Evolutionary conservation across 192 early-diverging fungal genomes (phyloP).

Genomic region (Funneliformis mosseae): DNA sequence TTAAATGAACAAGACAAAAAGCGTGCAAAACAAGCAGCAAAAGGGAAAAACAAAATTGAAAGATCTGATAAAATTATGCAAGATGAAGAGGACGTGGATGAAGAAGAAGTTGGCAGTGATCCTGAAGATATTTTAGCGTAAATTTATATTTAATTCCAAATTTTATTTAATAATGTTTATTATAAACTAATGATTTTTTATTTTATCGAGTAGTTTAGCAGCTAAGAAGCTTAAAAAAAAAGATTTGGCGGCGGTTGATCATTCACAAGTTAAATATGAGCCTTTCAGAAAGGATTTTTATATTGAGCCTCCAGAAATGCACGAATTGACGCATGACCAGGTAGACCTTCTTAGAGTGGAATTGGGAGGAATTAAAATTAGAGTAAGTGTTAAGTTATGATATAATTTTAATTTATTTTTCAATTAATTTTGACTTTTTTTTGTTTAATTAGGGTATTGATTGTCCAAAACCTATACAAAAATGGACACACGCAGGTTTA

Average conservation of each 20-base stretch:
- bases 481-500: constrained; percentile 97
- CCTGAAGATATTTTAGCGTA: constrained; percentile 72
- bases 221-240: constrained; percentile 90
- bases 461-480: constrained; percentile 91
- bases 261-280: constrained; percentile 83
- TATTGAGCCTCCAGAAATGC: constrained; percentile 91
- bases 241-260: constrained; percentile 86
- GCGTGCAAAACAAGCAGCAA: constrained; percentile 38
- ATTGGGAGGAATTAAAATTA: constrained; percentile 91
- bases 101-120: constrained; percentile 57
- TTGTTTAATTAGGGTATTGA: constrained; percentile 57
- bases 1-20: constrained; percentile 64
- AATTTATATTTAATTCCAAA: constrained; percentile 17
- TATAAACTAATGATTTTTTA: constrained; percentile 1
- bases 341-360: constrained; percentile 84
- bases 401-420: neutral
- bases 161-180: neutral
- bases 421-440: neutral
- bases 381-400: constrained; percentile 36
- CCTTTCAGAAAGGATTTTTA: constrained; percentile 92
- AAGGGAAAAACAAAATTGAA: constrained; percentile 27
- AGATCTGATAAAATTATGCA: constrained; percentile 16
- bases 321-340: constrained; percentile 76
- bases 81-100: constrained; percentile 54
- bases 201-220: constrained; percentile 53